Evolutionary conservation across 371 early-diverging fungal genomes (phyloP).

Genomic region (Dinochytrium kinnereticum): DNA sequence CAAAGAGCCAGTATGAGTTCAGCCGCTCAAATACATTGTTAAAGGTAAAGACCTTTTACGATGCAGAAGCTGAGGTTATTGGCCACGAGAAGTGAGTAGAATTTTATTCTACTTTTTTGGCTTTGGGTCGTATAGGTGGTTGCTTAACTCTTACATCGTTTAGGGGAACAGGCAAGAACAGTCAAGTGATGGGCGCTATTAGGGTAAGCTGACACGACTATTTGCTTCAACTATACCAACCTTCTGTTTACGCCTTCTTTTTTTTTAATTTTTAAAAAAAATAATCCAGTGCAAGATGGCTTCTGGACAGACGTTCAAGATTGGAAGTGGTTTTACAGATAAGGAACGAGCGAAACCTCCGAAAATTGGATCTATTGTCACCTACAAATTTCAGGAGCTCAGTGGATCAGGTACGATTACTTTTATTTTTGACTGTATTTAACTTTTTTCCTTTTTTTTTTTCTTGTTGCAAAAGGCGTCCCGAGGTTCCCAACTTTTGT

Average conservation of each 20-base stretch:
- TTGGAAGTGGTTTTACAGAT: slow-evolving; percentile 64
- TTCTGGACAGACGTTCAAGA: slow-evolving; percentile 57
- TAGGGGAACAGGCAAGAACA: slow-evolving; percentile 52
- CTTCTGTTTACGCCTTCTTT: too few relatives aligned
- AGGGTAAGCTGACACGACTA: too few relatives aligned
- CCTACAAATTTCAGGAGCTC: slow-evolving; percentile 64
- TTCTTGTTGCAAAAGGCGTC: slow-evolving; percentile 15
- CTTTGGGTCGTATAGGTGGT: neutral
- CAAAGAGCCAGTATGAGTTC: slow-evolving; percentile 45
- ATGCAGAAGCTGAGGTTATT: slow-evolving; percentile 62
- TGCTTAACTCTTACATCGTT: neutral
- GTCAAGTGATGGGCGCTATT: slow-evolving; percentile 56
- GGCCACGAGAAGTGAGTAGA: slow-evolving; percentile 40
- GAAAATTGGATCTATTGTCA: slow-evolving; percentile 56
- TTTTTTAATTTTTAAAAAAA: too few relatives aligned
- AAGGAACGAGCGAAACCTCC: slow-evolving; percentile 59
- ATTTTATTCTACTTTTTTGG: neutral
- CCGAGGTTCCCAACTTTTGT: slow-evolving; percentile 63
- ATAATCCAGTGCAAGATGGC: slow-evolving; percentile 54
- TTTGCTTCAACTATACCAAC: too few relatives aligned
- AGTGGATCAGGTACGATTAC: slow-evolving; percentile 41
- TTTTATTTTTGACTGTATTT: slow-evolving; percentile 6
- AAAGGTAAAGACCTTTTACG: slow-evolving; percentile 66
- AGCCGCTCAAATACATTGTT: slow-evolving; percentile 58
- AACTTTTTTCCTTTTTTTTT: neutral